A percentile compares a stretch with the other conserved stretches of the same genome.
phyloP scores from a whole-genome alignment of 805 yeast genomes.

The Zygosaccharomyces bisporus region DNA sequence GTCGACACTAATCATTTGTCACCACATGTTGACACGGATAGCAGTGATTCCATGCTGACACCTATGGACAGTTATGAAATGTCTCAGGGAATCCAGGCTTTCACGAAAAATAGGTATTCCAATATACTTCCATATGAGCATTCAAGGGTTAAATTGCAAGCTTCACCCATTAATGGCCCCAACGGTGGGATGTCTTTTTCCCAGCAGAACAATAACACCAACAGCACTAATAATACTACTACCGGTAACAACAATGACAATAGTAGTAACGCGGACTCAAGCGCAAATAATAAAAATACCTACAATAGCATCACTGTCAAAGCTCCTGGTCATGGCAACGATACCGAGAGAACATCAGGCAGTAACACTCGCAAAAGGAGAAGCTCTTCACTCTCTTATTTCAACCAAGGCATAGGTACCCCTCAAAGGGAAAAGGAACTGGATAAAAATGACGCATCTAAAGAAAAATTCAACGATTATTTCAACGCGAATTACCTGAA shows the following conservation, averaged over 20 bases:
- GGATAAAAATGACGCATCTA: constrained; percentile 10
- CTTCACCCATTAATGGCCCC: constrained; percentile 31
- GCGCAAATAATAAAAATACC: neutral
- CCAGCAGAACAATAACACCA: constrained; percentile 1
- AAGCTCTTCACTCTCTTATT: constrained; percentile 11
- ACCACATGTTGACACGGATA: constrained; percentile 15
- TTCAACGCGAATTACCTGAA: constrained; percentile 81
- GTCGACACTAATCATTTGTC: constrained; percentile 5
- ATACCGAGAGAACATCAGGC: constrained; percentile 1
- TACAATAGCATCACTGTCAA: constrained; percentile 1
- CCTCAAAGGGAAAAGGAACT: constrained; percentile 4
- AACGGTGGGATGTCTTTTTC: constrained; percentile 9
- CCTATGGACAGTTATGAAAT: constrained; percentile 39
- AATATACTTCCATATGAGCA: constrained; percentile 85
- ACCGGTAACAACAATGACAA: neutral
- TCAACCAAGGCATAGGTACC: constrained; percentile 6
- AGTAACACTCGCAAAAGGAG: constrained; percentile 11
- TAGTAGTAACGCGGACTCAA: constrained; percentile 33
- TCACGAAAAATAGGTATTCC: constrained; percentile 77
- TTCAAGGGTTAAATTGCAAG: constrained; percentile 57
- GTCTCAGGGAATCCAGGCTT: constrained; percentile 71
- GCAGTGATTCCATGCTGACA: constrained; percentile 25
- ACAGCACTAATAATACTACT: neutral
- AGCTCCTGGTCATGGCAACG: constrained; percentile 1
- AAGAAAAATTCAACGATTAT: constrained; percentile 47